Evolutionary conservation across 345 rosid species (phyloP).

Genomic region (Camelina neglecta): DNA sequence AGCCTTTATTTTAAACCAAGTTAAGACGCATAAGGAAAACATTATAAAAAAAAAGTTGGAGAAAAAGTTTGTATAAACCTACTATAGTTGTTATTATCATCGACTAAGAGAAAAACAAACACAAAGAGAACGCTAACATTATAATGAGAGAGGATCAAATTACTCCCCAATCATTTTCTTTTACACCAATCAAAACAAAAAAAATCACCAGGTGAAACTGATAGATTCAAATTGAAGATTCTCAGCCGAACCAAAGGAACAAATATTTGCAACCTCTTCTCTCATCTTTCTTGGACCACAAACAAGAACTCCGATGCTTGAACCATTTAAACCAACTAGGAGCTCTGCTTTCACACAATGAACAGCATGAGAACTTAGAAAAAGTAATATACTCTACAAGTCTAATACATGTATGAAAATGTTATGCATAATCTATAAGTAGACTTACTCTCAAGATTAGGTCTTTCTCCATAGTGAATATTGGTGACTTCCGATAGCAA

Average conservation of each 20-base stretch:
- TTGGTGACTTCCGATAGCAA: conserved; percentile 54
- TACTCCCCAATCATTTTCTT: not conserved
- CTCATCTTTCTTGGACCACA: conserved; percentile 79
- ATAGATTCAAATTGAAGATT: conserved; percentile 74
- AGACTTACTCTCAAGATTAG: conserved; percentile 70
- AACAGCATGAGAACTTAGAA: not conserved
- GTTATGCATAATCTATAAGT: conserved; percentile 24
- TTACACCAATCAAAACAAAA: not conserved
- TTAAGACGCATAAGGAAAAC: too few species aligned
- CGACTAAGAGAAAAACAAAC: not conserved
- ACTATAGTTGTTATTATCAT: too few species aligned
- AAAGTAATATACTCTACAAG: not conserved
- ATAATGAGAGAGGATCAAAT: too few species aligned
- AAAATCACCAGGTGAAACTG: conserved; percentile 76
- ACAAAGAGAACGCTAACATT: too few species aligned
- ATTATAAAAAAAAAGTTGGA: too few species aligned
- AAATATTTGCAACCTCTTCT: conserved; percentile 65
- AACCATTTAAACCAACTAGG: conserved; percentile 52
- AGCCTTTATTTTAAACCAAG: too few species aligned
- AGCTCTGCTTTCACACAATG: conserved; percentile 50
- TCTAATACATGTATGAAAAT: not conserved
- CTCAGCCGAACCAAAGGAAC: conserved; percentile 58
- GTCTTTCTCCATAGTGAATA: conserved; percentile 66
- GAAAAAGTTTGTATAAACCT: too few species aligned
- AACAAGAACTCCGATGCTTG: conserved; percentile 70